Percentiles rank a stretch among this genome's conserved stretches.
These are phyloP conservation scores for Suillus clintonianus DNA, from an alignment of 768 basidiomycete species.

Conservation along the genomic window DNA sequence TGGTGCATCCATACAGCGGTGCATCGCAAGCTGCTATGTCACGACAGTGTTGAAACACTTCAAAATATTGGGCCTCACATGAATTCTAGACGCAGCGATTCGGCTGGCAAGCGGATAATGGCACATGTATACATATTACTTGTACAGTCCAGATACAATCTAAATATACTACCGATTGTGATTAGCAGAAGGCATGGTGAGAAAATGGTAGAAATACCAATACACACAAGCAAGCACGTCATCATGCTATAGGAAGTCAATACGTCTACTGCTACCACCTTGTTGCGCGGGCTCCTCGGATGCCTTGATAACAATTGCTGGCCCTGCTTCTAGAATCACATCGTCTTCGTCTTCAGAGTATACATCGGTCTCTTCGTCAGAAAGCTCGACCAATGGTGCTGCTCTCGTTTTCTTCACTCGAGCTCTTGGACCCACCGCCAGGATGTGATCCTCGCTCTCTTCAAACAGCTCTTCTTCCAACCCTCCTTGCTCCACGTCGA, in stretches of 20 bases:
- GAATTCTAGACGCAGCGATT: not conserved
- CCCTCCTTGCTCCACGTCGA: slow-evolving; percentile 36
- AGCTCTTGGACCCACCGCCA: slow-evolving; percentile 58
- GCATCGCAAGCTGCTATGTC: not conserved
- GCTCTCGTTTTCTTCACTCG: slow-evolving; percentile 42
- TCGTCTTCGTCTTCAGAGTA: slow-evolving; percentile 60
- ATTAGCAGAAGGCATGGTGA: not conserved
- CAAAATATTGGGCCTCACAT: not conserved
- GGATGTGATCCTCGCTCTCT: slow-evolving; percentile 47
- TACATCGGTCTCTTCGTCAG: slow-evolving; percentile 38
- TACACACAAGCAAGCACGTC: not conserved
- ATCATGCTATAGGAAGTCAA: not conserved
- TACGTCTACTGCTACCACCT: slow-evolving; percentile 1
- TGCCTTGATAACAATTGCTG: slow-evolving; percentile 51
- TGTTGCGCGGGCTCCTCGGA: slow-evolving; percentile 15
- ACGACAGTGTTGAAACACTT: not conserved
- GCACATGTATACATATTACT: not conserved
- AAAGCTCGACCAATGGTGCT: slow-evolving; percentile 29
- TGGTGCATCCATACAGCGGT: not conserved
- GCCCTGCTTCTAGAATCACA: slow-evolving; percentile 75
- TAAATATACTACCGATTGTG: slow-evolving; percentile 1
- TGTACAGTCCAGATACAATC: slow-evolving; percentile 2
- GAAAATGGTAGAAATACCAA: not conserved
- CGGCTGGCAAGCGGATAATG: not conserved
- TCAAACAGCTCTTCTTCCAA: slow-evolving; percentile 34